Evolutionary conservation across 2,329 filamentous ascomycete genomes (phyloP).

Genomic region (Venturia effusa): DNA sequence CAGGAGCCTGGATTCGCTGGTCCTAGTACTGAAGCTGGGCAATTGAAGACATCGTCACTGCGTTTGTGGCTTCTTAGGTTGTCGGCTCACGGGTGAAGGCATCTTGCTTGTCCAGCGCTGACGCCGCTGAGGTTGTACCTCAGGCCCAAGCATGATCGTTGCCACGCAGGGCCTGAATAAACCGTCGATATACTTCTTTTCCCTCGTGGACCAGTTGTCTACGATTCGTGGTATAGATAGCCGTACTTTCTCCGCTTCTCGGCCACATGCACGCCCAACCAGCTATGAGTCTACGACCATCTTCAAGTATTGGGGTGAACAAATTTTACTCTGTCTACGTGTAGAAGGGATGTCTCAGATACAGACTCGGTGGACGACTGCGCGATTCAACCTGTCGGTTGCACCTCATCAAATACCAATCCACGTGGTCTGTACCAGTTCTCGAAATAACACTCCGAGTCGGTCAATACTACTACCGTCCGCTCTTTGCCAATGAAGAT

Average conservation of each 20-base stretch:
- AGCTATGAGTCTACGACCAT: background rate
- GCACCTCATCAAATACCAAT: background rate
- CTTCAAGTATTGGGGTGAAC: background rate
- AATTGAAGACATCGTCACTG: background rate
- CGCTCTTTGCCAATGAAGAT: no score
- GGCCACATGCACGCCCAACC: background rate
- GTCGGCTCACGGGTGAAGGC: no score
- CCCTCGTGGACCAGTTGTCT: background rate
- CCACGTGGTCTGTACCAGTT: background rate
- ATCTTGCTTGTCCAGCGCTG: no score
- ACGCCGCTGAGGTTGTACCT: background rate
- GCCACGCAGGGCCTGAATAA: background rate
- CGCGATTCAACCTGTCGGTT: background rate
- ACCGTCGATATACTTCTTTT: background rate
- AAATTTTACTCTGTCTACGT: no score
- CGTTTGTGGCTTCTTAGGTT: background rate
- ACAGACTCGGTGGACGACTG: background rate
- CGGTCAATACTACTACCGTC: background rate
- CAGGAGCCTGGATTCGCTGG: background rate
- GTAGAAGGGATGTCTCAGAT: background rate
- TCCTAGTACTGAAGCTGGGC: background rate
- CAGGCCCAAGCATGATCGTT: background rate
- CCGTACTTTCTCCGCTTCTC: background rate
- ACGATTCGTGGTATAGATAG: background rate
- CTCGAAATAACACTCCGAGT: background rate